A percentile compares a stretch with the other conserved stretches of the same genome.
Evolutionary conservation across 2,329 filamentous ascomycete genomes (phyloP).

Genomic region (Xylariaceae sp.): DNA sequence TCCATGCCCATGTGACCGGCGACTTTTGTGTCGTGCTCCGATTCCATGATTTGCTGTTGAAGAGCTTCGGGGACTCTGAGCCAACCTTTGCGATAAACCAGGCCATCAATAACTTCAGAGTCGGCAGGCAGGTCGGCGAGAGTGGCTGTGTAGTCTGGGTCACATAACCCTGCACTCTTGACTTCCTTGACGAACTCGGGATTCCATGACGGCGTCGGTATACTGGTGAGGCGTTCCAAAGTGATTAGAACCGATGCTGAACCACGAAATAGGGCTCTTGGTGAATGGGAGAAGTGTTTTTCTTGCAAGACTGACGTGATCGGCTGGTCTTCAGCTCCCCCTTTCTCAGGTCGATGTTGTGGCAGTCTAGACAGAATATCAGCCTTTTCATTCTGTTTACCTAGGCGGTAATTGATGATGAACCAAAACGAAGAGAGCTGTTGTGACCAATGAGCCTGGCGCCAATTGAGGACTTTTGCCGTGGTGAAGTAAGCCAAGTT

Average conservation of each 20-base stretch:
- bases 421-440: background rate
- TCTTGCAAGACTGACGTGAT: background rate
- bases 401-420: background rate
- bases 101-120: no score
- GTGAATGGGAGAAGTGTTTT: background rate
- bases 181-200: no score
- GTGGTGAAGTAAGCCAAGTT: background rate
- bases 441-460: background rate
- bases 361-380: background rate
- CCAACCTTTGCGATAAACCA: no score
- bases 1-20: background rate
- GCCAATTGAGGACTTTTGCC: background rate
- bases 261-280: no score
- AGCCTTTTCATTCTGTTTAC: background rate
- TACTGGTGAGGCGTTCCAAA: no score
- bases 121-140: no score
- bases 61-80: no score
- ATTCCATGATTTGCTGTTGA: no score
- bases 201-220: no score
- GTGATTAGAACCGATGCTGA: no score
- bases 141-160: no score
- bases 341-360: background rate
- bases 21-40: background rate
- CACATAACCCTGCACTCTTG: no score
- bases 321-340: background rate